These are phyloP conservation scores for Fusarium sulawesiense DNA, from an alignment of 2,329 filamentous ascomycete genomes.

Conservation along the genomic window DNA sequence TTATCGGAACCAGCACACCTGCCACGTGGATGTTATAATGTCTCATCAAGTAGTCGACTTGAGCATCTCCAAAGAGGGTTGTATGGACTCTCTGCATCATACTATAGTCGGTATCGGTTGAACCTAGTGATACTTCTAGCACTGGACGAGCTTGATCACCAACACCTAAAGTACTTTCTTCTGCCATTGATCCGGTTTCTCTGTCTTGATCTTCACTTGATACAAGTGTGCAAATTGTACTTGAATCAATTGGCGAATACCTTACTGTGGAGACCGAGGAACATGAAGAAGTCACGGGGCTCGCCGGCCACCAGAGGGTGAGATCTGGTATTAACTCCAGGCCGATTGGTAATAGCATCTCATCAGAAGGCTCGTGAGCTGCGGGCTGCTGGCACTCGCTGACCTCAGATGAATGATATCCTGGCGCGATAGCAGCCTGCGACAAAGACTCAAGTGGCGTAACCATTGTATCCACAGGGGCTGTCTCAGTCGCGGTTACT, in stretches of 20 bases:
- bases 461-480: neutral
- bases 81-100: neutral
- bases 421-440: neutral
- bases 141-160: no score
- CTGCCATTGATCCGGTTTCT: neutral
- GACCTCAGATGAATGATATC: neutral
- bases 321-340: neutral
- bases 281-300: neutral
- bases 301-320: neutral
- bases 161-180: no score
- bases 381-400: neutral
- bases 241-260: neutral
- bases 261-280: neutral
- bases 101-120: neutral
- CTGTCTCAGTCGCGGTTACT: neutral
- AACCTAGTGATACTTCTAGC: neutral
- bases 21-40: conserved; percentile 4
- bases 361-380: no score
- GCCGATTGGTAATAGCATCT: neutral
- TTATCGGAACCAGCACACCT: neutral
- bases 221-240: neutral
- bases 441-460: neutral
- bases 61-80: neutral
- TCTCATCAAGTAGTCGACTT: neutral
- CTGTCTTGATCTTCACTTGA: neutral